Base-by-base conservation (phyloP, 208 protist genomes). In the Trypanosoma congolense region DNA sequence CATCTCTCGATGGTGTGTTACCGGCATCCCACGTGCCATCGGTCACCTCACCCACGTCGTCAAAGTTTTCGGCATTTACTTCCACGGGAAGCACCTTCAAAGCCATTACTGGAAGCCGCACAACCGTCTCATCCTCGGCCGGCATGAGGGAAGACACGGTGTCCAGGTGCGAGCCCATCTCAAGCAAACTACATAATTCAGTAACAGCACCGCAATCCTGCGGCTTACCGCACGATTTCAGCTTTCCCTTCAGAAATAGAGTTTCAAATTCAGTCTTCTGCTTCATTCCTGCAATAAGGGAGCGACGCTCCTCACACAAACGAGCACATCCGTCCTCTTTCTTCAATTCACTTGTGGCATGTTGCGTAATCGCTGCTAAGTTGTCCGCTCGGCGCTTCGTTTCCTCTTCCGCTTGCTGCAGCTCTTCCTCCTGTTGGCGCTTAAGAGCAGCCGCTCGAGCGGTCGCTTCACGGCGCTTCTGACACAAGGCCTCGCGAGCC, bases 381-480 rank as follows among this genome's bases (percentile, higher is more conserved):
- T 61, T 57, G 22, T 14, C 51, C 45, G 29, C 25, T 24, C 62
- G 44, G 4, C 51, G 49, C 56, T 31, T 16, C 38, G 18, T 30
- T n/a, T 28, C 58, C 26, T 64, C 70, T 2, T 53, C 53, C 36
- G 50, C 63, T 22, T 55, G 35, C 25, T 31, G 26, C 25, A 22
- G 41, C 21, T 28, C 51, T 29, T 71, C 40, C 10, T 65, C 55
- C 18, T 51, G 72, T 30, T 73, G 47, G 9, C 14, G 29, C 30
- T 61, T 41, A 1, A 44, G 45, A 9, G 57, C 33, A 2, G 72
- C 61, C 16, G 72, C 76, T 22, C 76, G 65, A 47, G 49, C 59
- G 19, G 56, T 56, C 22, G 76, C 71, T n/a, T 43, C 51, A 18
- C 70, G 59, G 21, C 63, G 76, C 2, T 47, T 35, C 12, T 51